Percentiles rank a stretch among this genome's conserved stretches.
These are phyloP conservation scores for Phytophthora constricta DNA, from an alignment of 352 stramenopile genomes.

Conservation along the genomic window DNA sequence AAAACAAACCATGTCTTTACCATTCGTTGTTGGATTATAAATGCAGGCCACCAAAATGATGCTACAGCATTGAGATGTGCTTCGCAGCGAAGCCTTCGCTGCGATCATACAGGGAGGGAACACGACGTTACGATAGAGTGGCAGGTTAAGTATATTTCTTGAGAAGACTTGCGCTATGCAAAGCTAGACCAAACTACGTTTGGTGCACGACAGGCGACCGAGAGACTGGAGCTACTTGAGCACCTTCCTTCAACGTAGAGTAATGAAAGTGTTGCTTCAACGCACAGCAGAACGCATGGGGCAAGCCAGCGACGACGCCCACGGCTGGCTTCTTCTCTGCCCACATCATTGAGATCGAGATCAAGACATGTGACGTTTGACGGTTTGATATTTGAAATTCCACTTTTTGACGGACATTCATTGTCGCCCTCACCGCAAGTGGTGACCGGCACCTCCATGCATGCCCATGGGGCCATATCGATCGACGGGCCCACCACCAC, in stretches of 20 bases:
- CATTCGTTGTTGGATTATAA: too few relatives aligned
- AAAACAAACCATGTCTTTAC: constrained; percentile 23
- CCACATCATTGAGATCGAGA: constrained; percentile 25
- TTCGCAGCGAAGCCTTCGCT: too few relatives aligned
- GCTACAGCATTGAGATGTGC: not conserved
- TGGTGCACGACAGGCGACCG: not conserved
- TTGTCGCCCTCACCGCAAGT: constrained; percentile 67
- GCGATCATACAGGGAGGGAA: too few relatives aligned
- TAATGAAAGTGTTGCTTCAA: not conserved
- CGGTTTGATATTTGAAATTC: constrained; percentile 28
- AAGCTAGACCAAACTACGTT: too few relatives aligned
- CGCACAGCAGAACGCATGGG: constrained; percentile 6
- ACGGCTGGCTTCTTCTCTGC: constrained; percentile 34
- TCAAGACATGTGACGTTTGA: constrained; percentile 34
- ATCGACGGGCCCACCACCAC: constrained; percentile 36
- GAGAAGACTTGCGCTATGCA: too few relatives aligned
- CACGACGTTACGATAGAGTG: too few relatives aligned
- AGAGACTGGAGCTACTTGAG: too few relatives aligned
- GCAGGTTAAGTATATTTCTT: too few relatives aligned
- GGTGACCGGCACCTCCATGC: constrained; percentile 37
- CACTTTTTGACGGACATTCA: constrained; percentile 31
- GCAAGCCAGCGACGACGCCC: constrained; percentile 2
- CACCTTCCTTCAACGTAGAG: too few relatives aligned
- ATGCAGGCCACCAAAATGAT: too few relatives aligned
- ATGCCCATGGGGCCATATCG: constrained; percentile 56